phyloP scores from a whole-genome alignment of 2,329 filamentous ascomycete species.

The Penicillium sclerotigenum region DNA sequence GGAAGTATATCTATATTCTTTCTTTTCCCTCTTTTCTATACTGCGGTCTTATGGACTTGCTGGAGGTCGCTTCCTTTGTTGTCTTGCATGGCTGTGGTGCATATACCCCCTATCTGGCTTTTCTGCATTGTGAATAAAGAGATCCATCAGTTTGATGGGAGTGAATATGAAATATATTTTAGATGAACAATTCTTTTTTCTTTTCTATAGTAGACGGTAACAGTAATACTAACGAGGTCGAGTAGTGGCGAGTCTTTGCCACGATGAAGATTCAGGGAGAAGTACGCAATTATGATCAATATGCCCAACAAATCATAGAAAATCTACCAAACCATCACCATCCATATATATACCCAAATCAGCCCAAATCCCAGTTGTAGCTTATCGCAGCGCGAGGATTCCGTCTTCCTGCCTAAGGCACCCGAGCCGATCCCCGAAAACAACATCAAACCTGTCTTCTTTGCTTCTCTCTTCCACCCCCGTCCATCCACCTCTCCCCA shows the following conservation, averaged over 20 bases:
- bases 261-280: background rate
- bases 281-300: background rate
- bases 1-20: constrained; percentile 15
- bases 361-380: background rate
- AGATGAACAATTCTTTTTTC: background rate
- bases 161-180: constrained; percentile 10
- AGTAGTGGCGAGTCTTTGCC: constrained; percentile 1
- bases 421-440: constrained; percentile 21
- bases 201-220: background rate
- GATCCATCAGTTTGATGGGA: constrained; percentile 14
- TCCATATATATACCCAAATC: background rate
- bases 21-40: constrained; percentile 16
- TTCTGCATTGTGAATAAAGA: constrained; percentile 26
- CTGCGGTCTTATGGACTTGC: constrained; percentile 11
- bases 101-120: constrained; percentile 33
- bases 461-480: constrained; percentile 24
- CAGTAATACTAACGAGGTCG: background rate
- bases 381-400: constrained; percentile 4
- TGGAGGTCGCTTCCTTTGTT: constrained; percentile 22
- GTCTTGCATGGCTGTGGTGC: constrained; percentile 33
- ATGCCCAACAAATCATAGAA: background rate
- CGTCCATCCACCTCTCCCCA: constrained; percentile 15
- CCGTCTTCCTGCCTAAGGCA: constrained; percentile 21
- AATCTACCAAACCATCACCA: background rate
- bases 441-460: constrained; percentile 35